phyloP scores from a whole-genome alignment of 169 alveolate species.

The Babesia bigemina region DNA sequence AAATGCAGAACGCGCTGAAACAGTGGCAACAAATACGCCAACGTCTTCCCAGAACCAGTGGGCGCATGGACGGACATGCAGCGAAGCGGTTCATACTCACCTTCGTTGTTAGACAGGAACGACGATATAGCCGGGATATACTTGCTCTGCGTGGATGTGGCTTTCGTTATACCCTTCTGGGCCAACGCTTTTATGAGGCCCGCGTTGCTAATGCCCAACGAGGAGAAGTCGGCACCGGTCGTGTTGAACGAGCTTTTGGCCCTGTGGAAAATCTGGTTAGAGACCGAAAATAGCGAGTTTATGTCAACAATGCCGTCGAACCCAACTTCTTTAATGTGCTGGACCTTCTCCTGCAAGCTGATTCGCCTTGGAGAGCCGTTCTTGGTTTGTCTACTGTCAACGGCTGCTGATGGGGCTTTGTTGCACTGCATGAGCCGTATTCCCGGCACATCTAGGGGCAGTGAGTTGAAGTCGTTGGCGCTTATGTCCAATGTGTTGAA shows the following conservation, averaged over 20 bases:
- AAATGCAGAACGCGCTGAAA: constrained; percentile 12
- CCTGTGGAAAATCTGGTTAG: constrained; percentile 6
- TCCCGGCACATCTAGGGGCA: constrained; percentile 17
- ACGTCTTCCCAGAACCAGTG: constrained; percentile 64
- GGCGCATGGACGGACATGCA: constrained; percentile 47
- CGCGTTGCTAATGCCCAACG: constrained; percentile 40
- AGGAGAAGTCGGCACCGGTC: constrained; percentile 15
- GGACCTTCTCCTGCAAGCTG: constrained; percentile 10
- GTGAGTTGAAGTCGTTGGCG: constrained; percentile 10
- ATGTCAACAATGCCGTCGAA: constrained; percentile 58
- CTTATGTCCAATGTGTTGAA: background rate
- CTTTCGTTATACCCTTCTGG: constrained; percentile 29
- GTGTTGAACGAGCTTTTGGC: background rate
- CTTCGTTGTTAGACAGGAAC: background rate
- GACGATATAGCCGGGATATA: constrained; percentile 35
- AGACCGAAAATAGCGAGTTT: constrained; percentile 39
- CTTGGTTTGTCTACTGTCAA: background rate
- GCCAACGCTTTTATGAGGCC: constrained; percentile 22
- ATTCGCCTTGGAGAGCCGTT: background rate
- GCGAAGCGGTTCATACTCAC: constrained; percentile 4
- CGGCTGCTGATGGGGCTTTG: background rate
- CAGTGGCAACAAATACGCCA: constrained; percentile 50
- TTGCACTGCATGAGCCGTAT: background rate
- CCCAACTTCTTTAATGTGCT: constrained; percentile 20
- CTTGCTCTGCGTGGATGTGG: constrained; percentile 44